Conservation (phyloP, 371 early-diverging fungal species). For the Saksenaea oblongispora region DNA sequence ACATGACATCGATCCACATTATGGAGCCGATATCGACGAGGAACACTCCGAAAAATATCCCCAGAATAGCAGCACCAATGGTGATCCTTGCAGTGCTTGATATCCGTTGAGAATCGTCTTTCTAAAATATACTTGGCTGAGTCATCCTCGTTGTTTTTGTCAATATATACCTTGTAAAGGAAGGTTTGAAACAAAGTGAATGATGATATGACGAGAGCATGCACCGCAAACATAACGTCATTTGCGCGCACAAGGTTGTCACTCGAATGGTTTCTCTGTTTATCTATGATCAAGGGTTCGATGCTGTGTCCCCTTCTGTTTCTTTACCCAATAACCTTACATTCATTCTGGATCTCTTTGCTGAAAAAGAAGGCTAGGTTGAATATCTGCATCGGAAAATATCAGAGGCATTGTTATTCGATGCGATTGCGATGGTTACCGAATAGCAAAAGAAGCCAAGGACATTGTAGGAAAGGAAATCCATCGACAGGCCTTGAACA, state of each 20-base stretch:
- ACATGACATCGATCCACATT: slow-evolving; percentile 68
- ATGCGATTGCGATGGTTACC: slow-evolving; percentile 26
- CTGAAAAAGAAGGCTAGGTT: slow-evolving; percentile 75
- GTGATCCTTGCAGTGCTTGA: slow-evolving; percentile 41
- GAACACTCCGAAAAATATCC: slow-evolving; percentile 35
- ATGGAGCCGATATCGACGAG: slow-evolving; percentile 27
- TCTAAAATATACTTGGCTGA: slow-evolving; percentile 28
- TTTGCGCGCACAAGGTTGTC: slow-evolving; percentile 80
- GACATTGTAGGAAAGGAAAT: slow-evolving; percentile 86
- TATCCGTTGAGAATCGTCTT: slow-evolving; percentile 42
- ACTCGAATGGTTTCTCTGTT: slow-evolving; percentile 65
- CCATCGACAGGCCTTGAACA: slow-evolving; percentile 88
- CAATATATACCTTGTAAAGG: slow-evolving; percentile 67
- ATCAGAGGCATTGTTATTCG: background rate
- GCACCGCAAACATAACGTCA: slow-evolving; percentile 87
- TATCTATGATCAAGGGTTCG: slow-evolving; percentile 35
- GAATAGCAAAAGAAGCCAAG: slow-evolving; percentile 88
- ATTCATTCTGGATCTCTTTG: slow-evolving; percentile 72
- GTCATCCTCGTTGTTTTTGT: background rate
- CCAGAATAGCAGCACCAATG: slow-evolving; percentile 37
- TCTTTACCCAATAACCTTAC: slow-evolving; percentile 18
- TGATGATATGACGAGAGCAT: slow-evolving; percentile 73
- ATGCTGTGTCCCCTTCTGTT: background rate
- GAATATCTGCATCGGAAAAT: slow-evolving; percentile 53
- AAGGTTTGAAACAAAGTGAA: slow-evolving; percentile 74